Conservation (phyloP, 352 stramenopile genomes). For the Thraustotheca clavata region DNA sequence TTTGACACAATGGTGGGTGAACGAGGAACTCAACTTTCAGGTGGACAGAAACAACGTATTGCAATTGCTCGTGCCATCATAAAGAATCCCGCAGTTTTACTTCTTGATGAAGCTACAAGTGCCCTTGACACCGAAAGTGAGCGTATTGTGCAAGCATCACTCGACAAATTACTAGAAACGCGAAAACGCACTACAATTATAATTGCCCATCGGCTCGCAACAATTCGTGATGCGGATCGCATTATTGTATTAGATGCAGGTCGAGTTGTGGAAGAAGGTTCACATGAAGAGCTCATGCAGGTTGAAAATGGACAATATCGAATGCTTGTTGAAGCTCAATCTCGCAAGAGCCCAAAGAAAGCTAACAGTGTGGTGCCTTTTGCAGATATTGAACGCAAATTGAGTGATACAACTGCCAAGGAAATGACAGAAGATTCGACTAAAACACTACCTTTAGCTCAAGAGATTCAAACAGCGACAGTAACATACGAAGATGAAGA, state of each 20-base stretch:
- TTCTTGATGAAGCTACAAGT: constrained; percentile 87
- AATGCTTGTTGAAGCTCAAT: constrained; percentile 34
- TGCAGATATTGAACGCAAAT: neutral
- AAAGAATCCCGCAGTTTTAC: constrained; percentile 76
- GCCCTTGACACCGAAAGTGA: constrained; percentile 70
- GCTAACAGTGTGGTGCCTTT: neutral
- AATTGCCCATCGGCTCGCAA: constrained; percentile 91
- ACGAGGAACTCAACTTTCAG: constrained; percentile 76
- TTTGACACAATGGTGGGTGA: constrained; percentile 88
- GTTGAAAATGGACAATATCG: constrained; percentile 39
- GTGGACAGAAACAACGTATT: constrained; percentile 91
- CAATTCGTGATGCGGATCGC: constrained; percentile 88
- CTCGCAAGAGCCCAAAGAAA: constrained; percentile 13
- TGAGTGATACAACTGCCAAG: constrained; percentile 1
- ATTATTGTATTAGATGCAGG: constrained; percentile 93
- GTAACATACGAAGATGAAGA: neutral
- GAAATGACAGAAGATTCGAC: neutral
- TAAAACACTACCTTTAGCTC: neutral
- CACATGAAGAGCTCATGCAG: constrained; percentile 86
- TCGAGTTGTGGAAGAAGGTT: constrained; percentile 88
- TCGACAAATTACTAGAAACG: constrained; percentile 42
- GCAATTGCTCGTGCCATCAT: constrained; percentile 90
- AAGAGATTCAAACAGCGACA: neutral
- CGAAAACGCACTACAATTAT: constrained; percentile 86
- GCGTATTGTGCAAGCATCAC: constrained; percentile 61